Evolutionary conservation across 805 yeast genomes (phyloP).

Genomic region (Tanozyma kutaoensis): DNA sequence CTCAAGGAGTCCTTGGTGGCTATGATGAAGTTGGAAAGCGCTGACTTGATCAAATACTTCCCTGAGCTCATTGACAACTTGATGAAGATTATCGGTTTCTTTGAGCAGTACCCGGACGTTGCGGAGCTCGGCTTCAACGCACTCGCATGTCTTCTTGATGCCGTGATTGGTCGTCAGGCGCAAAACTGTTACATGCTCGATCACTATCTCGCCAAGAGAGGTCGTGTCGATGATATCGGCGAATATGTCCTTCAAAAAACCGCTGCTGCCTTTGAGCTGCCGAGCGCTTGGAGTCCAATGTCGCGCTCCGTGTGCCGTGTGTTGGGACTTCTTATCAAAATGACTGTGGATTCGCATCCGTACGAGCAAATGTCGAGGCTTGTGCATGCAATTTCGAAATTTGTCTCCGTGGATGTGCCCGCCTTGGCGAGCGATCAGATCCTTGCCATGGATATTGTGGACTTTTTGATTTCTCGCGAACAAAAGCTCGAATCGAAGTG

Average conservation of each 20-base stretch:
- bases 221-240: constrained; percentile 37
- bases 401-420: constrained; percentile 34
- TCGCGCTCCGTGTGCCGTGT: constrained; percentile 56
- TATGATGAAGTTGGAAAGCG: constrained; percentile 40
- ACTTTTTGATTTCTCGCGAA: constrained; percentile 36
- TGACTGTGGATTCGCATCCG: constrained; percentile 17
- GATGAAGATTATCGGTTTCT: constrained; percentile 16
- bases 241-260: constrained; percentile 32
- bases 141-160: constrained; percentile 46
- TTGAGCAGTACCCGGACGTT: constrained; percentile 15
- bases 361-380: too few species aligned
- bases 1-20: constrained; percentile 33
- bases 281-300: constrained; percentile 44
- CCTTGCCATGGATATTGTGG: constrained; percentile 46
- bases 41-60: constrained; percentile 46
- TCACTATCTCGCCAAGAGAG: constrained; percentile 25
- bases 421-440: constrained; percentile 47
- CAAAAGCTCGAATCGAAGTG: constrained; percentile 22
- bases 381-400: constrained; percentile 25
- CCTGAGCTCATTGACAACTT: constrained; percentile 35
- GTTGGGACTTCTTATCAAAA: constrained; percentile 35
- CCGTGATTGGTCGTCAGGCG: constrained; percentile 52
- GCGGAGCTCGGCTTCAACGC: constrained; percentile 35
- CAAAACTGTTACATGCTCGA: constrained; percentile 47
- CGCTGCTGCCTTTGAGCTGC: constrained; percentile 35